phyloP scores from a whole-genome alignment of 1,139 yeast species.

The Wickerhamiella pararugosa region DNA sequence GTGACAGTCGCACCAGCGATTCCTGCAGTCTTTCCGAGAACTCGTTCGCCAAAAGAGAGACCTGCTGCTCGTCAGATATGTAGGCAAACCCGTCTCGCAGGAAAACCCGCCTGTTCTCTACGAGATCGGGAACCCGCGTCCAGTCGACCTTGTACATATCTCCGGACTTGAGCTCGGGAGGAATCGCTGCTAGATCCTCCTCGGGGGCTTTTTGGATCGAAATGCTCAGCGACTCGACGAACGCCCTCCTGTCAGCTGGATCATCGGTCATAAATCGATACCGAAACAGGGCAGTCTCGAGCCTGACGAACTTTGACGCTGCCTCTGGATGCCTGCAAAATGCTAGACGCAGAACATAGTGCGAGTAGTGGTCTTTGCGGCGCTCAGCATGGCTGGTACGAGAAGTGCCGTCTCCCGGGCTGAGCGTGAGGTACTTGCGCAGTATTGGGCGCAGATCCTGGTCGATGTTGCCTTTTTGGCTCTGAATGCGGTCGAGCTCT shows the following conservation, averaged over 20 bases:
- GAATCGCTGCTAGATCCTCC: slow-evolving; percentile 42
- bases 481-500: slow-evolving; percentile 61
- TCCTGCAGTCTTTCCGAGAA: slow-evolving; percentile 40
- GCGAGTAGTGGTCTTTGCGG: slow-evolving; percentile 83
- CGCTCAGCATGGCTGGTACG: slow-evolving; percentile 35
- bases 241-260: slow-evolving; percentile 53
- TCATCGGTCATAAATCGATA: slow-evolving; percentile 55
- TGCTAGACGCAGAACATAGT: slow-evolving; percentile 71
- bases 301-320: slow-evolving; percentile 58
- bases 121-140: slow-evolving; percentile 64
- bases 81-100: slow-evolving; percentile 61
- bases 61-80: slow-evolving; percentile 70
- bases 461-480: slow-evolving; percentile 57
- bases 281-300: slow-evolving; percentile 62
- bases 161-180: slow-evolving; percentile 35
- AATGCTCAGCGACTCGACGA: slow-evolving; percentile 37
- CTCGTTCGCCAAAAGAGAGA: slow-evolving; percentile 50
- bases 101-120: slow-evolving; percentile 54
- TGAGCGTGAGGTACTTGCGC: slow-evolving; percentile 50
- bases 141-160: slow-evolving; percentile 58
- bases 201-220: slow-evolving; percentile 57
- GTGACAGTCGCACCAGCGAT: slow-evolving; percentile 54
- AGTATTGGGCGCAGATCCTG: slow-evolving; percentile 48
- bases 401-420: slow-evolving; percentile 22
- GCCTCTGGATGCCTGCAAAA: slow-evolving; percentile 80